These are phyloP conservation scores for Spizellomyces sp. DNA, from an alignment of 192 early-diverging fungal genomes.

Conservation along the genomic window DNA sequence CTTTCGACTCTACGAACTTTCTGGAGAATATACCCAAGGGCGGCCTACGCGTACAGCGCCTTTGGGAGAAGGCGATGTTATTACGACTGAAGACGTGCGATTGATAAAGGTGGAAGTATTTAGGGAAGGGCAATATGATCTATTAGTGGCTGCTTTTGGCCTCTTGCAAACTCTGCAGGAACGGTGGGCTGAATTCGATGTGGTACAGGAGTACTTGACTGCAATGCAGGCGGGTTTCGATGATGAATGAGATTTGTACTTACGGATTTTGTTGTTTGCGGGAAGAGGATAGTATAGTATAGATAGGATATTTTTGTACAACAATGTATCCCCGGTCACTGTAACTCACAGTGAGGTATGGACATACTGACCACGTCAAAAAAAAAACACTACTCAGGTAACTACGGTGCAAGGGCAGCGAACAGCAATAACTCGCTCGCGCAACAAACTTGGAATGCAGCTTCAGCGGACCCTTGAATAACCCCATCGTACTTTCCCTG, in stretches of 20 bases:
- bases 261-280: too few species aligned
- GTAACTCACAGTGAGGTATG: too few species aligned
- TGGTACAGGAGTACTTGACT: conserved; percentile 34
- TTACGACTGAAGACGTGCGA: background rate
- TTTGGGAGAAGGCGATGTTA: background rate
- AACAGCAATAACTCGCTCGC: too few species aligned
- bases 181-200: conserved; percentile 25
- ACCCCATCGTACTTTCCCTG: conserved; percentile 4
- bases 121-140: conserved; percentile 17
- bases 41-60: background rate
- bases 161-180: conserved; percentile 31
- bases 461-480: background rate
- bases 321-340: too few species aligned
- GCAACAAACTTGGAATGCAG: too few species aligned
- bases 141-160: conserved; percentile 26
- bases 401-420: too few species aligned
- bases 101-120: conserved; percentile 17
- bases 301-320: too few species aligned
- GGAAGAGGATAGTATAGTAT: too few species aligned
- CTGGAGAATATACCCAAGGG: background rate
- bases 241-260: background rate
- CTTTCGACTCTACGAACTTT: conserved; percentile 6
- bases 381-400: too few species aligned
- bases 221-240: conserved; percentile 20
- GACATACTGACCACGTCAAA: too few species aligned